Percentiles rank a stretch among this genome's conserved stretches.
phyloP scores from a whole-genome alignment of 352 stramenopile species.

The Pythium monospermum region DNA sequence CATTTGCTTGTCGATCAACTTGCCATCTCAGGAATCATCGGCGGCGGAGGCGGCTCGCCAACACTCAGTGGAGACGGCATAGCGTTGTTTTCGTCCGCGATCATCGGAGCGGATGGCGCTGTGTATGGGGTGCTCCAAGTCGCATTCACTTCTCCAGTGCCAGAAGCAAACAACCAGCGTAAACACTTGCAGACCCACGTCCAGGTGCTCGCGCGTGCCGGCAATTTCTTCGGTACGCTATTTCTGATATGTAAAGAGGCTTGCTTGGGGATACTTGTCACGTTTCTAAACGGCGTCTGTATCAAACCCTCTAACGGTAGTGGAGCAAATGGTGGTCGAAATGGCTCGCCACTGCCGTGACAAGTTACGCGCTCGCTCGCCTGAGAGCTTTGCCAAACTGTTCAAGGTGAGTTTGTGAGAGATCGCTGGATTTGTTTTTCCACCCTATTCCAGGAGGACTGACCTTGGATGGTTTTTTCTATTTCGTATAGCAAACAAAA shows the following conservation, averaged over 20 bases:
- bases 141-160: constrained; percentile 16
- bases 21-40: constrained; percentile 23
- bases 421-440: too few species aligned
- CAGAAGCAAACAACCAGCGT: neutral
- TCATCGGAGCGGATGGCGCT: constrained; percentile 40
- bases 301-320: constrained; percentile 22
- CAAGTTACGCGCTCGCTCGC: constrained; percentile 33
- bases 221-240: constrained; percentile 40
- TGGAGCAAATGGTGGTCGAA: constrained; percentile 59
- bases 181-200: constrained; percentile 5
- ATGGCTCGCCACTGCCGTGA: constrained; percentile 56
- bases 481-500: constrained; percentile 44
- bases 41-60: neutral
- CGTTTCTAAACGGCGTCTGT: neutral
- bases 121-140: constrained; percentile 55
- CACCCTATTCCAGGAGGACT: too few species aligned
- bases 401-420: constrained; percentile 50
- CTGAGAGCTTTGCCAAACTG: constrained; percentile 46
- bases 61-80: too few species aligned
- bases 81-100: constrained; percentile 35
- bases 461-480: too few species aligned
- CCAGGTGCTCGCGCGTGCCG: constrained; percentile 31
- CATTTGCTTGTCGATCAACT: constrained; percentile 67
- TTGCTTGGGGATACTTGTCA: neutral
- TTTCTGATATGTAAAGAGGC: neutral